Conservation (phyloP, 345 rosid genomes). For the Eucalyptus marginata region DNA sequence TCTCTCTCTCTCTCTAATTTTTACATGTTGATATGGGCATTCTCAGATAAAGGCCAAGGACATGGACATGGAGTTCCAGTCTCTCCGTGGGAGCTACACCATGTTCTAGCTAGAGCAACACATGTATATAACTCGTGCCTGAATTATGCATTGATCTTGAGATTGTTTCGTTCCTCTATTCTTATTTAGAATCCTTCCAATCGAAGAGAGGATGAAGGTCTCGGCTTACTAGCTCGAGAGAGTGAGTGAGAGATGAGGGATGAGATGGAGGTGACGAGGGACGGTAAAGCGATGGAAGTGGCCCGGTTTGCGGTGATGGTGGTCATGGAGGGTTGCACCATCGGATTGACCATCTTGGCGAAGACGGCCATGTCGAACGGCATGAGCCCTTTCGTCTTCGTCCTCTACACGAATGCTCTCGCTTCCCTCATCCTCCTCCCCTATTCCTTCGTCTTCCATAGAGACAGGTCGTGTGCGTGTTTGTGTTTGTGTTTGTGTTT, state of each 20-base stretch:
- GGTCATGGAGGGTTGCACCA: constrained; percentile 62
- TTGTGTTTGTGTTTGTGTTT: not conserved
- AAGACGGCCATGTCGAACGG: constrained; percentile 53
- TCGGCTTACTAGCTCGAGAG: not conserved
- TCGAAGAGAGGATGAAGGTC: not conserved
- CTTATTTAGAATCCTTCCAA: not conserved
- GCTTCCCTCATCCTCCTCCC: constrained; percentile 55
- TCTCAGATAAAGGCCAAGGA: not conserved
- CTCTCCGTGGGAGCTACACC: not conserved
- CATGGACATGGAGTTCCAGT: not conserved
- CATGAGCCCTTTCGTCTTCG: constrained; percentile 76
- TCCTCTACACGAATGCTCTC: constrained; percentile 50
- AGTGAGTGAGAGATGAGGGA: not conserved
- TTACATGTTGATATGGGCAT: not conserved
- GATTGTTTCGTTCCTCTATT: not conserved
- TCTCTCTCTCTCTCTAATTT: not conserved
- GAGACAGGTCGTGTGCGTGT: constrained; percentile 28
- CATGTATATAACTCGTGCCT: not conserved
- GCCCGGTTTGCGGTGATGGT: constrained; percentile 50
- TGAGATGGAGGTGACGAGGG: constrained; percentile 2
- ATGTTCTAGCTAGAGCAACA: not conserved
- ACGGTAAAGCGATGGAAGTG: constrained; percentile 9
- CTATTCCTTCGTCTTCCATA: constrained; percentile 45
- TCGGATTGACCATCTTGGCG: constrained; percentile 52
- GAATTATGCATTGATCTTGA: not conserved